A percentile compares a stretch with the other conserved stretches of the same genome.
Conservation (phyloP, 768 basidiomycete genomes). For the Cytidiella melzeri region DNA sequence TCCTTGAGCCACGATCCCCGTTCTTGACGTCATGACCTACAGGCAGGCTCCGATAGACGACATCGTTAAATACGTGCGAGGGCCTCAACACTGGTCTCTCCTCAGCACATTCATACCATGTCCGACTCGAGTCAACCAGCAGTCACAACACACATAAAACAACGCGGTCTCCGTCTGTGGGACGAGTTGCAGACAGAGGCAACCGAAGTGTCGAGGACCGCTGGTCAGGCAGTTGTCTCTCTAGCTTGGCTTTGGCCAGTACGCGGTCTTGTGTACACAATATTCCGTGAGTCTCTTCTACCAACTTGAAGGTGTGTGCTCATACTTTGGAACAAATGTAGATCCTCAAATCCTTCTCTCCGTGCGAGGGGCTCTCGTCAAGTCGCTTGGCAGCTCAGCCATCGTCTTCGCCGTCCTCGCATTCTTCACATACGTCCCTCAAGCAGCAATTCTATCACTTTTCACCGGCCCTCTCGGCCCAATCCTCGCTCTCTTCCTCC, state of each 20-base stretch:
- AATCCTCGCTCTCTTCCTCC: slow-evolving; percentile 32
- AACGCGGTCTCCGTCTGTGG: too few relatives aligned
- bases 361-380: slow-evolving; percentile 31
- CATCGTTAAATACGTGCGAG: too few relatives aligned
- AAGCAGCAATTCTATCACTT: slow-evolving; percentile 55
- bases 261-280: slow-evolving; percentile 21
- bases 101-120: too few relatives aligned
- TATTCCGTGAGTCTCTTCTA: slow-evolving; percentile 17
- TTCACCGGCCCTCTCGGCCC: slow-evolving; percentile 63
- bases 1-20: too few relatives aligned
- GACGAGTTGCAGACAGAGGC: slow-evolving; percentile 15
- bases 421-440: slow-evolving; percentile 58
- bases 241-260: slow-evolving; percentile 27
- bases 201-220: slow-evolving; percentile 6
- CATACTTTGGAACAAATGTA: too few relatives aligned
- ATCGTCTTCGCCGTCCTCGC: slow-evolving; percentile 41
- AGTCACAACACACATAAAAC: too few relatives aligned
- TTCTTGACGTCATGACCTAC: too few relatives aligned
- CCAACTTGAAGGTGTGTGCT: too few relatives aligned
- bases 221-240: slow-evolving; percentile 16
- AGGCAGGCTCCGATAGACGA: too few relatives aligned
- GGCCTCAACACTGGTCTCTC: too few relatives aligned
- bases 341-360: slow-evolving; percentile 21
- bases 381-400: slow-evolving; percentile 32
- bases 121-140: too few relatives aligned